A percentile compares a stretch with the other conserved stretches of the same genome.
Evolutionary conservation across 176 grass and related monocot species (phyloP).

Genomic region (Bolboschoenus planiculmis): DNA sequence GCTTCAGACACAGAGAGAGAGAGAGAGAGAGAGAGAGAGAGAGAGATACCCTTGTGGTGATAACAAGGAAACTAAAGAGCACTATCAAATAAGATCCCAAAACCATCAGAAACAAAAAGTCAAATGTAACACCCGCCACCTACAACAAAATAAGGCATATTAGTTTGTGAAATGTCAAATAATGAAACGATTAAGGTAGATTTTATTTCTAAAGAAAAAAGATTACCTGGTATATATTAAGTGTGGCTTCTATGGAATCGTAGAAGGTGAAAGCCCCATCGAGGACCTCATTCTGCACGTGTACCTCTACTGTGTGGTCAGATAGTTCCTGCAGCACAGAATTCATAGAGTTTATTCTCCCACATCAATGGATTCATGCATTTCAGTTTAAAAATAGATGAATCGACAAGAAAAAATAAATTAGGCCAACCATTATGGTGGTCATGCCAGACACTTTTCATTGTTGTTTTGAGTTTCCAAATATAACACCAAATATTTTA

Average conservation of each 20-base stretch:
- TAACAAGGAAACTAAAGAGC: slow-evolving; percentile 94
- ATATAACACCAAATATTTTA: background rate
- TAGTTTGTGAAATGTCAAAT: slow-evolving; percentile 2
- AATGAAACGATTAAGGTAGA: slow-evolving; percentile 8
- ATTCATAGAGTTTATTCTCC: background rate
- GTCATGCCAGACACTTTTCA: background rate
- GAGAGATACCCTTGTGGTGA: slow-evolving; percentile 73
- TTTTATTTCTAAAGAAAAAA: slow-evolving; percentile 15
- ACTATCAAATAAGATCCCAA: slow-evolving; percentile 86
- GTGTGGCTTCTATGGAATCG: slow-evolving; percentile 64
- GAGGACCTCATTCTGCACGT: slow-evolving; percentile 69
- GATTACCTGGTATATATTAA: slow-evolving; percentile 86
- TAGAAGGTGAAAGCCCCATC: slow-evolving; percentile 96
- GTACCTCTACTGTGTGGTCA: slow-evolving; percentile 70
- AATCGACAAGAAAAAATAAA: background rate
- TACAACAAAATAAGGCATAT: slow-evolving; percentile 19
- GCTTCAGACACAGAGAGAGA: background rate
- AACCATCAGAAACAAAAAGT: slow-evolving; percentile 71
- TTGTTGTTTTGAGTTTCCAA: background rate
- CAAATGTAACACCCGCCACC: slow-evolving; percentile 96
- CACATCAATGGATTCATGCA: background rate
- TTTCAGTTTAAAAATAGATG: background rate
- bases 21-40: background rate
- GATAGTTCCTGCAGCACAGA: slow-evolving; percentile 64
- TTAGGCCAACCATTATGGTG: background rate